A percentile compares a stretch with the other conserved stretches of the same genome.
phyloP scores from a whole-genome alignment of 208 protist species.

The Leishmania aethiopica region DNA sequence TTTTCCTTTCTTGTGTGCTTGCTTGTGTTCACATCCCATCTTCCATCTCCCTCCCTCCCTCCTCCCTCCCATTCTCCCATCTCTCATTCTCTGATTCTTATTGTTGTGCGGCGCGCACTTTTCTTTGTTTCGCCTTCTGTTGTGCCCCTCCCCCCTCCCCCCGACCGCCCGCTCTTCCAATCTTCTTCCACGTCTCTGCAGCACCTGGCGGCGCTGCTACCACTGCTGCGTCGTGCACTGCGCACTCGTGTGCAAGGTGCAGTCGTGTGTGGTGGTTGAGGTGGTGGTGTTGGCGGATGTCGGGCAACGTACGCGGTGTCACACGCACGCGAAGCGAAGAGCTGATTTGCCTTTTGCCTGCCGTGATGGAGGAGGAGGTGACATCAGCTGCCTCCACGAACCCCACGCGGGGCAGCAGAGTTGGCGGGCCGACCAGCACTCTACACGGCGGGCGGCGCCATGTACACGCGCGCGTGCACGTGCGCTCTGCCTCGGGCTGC shows the following conservation, averaged over 20 bases:
- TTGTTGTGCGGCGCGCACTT: background rate
- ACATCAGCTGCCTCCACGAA: background rate
- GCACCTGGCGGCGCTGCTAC: background rate
- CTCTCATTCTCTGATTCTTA: background rate
- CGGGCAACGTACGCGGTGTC: background rate
- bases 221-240: background rate
- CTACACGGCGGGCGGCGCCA: conserved; percentile 22
- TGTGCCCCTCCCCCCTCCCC: background rate
- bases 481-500: conserved; percentile 1
- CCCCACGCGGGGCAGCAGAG: background rate
- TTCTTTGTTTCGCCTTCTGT: conserved; percentile 10
- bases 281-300: background rate
- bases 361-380: background rate
- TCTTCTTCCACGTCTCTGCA: background rate
- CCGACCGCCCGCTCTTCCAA: background rate
- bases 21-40: background rate
- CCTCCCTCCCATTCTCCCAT: background rate
- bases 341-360: background rate
- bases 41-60: background rate
- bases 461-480: conserved; percentile 11
- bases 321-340: background rate
- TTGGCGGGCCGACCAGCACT: background rate
- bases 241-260: background rate
- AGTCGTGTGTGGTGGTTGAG: too few relatives aligned
- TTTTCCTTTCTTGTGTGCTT: background rate